Evolutionary conservation across 768 basidiomycete genomes (phyloP).

Genomic region (Cubamyces lactineus): DNA sequence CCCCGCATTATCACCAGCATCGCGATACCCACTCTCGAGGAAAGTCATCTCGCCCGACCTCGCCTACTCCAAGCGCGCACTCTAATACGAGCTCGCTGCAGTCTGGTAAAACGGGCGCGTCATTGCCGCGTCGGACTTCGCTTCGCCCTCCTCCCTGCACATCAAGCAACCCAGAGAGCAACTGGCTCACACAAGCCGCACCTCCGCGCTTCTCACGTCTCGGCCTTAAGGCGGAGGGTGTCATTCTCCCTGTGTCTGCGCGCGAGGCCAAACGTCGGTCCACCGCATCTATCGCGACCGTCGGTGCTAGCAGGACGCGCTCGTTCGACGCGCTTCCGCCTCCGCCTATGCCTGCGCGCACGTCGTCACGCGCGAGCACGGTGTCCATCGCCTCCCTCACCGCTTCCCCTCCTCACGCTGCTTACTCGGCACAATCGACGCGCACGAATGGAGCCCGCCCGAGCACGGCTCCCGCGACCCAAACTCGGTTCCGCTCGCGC

Average conservation of each 20-base stretch:
- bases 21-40: background rate
- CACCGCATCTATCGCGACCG: constrained; percentile 10
- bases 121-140: background rate
- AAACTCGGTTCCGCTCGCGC: constrained; percentile 9
- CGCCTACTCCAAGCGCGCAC: constrained; percentile 11
- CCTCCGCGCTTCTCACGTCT: constrained; percentile 34
- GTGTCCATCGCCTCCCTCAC: background rate
- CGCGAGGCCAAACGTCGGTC: constrained; percentile 27
- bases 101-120: background rate
- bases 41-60: constrained; percentile 3
- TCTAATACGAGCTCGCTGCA: constrained; percentile 9
- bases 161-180: constrained; percentile 29
- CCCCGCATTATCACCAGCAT: too few relatives aligned
- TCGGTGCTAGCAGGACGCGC: background rate
- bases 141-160: constrained; percentile 15
- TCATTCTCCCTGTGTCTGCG: constrained; percentile 33
- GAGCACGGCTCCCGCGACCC: background rate
- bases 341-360: background rate
- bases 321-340: constrained; percentile 10
- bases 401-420: background rate
- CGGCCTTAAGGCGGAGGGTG: constrained; percentile 31
- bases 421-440: background rate
- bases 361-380: constrained; percentile 6
- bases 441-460: background rate
- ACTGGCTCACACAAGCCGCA: constrained; percentile 31